Percentiles rank a stretch among this genome's conserved stretches.
These are phyloP conservation scores for Solanum microdontum DNA, from an alignment of 257 asterid species.

Conservation along the genomic window DNA sequence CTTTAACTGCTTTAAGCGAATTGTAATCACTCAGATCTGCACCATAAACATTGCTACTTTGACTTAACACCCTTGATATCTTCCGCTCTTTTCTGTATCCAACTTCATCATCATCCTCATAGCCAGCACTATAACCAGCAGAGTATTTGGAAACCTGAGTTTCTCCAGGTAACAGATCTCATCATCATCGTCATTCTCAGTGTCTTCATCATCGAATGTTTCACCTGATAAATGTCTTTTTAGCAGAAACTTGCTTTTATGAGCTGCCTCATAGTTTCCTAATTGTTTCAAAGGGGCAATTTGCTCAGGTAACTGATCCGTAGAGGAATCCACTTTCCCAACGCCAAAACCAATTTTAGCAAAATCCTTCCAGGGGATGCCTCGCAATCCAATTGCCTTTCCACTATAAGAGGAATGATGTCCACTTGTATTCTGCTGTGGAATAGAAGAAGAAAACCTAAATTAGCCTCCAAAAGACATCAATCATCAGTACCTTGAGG, in stretches of 20 bases:
- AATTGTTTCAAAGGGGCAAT: slow-evolving; percentile 15
- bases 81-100: slow-evolving; percentile 33
- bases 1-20: slow-evolving; percentile 31
- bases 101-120: slow-evolving; percentile 36
- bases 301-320: slow-evolving; percentile 17
- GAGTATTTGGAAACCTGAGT: slow-evolving; percentile 37
- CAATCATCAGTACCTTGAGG: background rate
- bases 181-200: slow-evolving; percentile 39
- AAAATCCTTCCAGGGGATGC: slow-evolving; percentile 77
- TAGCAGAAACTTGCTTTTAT: slow-evolving; percentile 26
- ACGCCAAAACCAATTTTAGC: slow-evolving; percentile 42
- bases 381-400: slow-evolving; percentile 35
- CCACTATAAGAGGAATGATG: slow-evolving; percentile 2
- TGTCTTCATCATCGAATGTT: slow-evolving; percentile 27
- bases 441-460: background rate
- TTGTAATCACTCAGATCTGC: slow-evolving; percentile 23
- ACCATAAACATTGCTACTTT: slow-evolving; percentile 19
- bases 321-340: slow-evolving; percentile 17
- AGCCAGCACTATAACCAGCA: slow-evolving; percentile 20
- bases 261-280: slow-evolving; percentile 17
- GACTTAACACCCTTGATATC: slow-evolving; percentile 36
- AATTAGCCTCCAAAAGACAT: background rate
- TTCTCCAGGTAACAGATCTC: slow-evolving; percentile 73
- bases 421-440: slow-evolving; percentile 28
- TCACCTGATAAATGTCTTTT: slow-evolving; percentile 31